Evolutionary conservation across 2,329 filamentous ascomycete species (phyloP), one percentile per base, ranked within the genome.

Genomic region (Aspergillus brasiliensis): DNA sequence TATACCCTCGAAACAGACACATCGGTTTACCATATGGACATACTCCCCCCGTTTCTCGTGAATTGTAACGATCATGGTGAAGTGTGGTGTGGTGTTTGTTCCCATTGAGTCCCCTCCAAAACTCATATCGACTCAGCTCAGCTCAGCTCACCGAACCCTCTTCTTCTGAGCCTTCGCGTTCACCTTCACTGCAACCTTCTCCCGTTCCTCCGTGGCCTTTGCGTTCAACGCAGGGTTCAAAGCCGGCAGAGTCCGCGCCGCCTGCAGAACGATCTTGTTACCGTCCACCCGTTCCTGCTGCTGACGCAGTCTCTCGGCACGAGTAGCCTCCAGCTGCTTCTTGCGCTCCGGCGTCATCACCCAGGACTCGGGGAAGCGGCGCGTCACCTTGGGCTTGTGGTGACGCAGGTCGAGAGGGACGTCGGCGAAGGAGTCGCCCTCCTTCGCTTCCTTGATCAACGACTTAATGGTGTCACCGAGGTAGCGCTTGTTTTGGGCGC

Each of bases 401-500:
- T 98, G 94, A 69, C 95, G 85, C 61, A 91, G 88, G 73, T 99
- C 93, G 51, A 98, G 84, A 2, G 95, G 94, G 28, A 99, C 79
- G 74, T 99, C 95, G 65, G 88, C 88, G 70, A 98, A 97, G 10
- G 85, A 90, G 67, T 99, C 94, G 23, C 84, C 81, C 72, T 97
- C 89, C 80, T 88, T 91, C 60, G 93, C 92, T 72, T 91, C 88
- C 6, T 80, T 81, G 60, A 99, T 79, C 65, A 99, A 80, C 52
- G 83, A 85, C 64, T 89, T 82, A 52, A 98, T 85, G 51, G 92
- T 77, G 69, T 96, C 91, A 56, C 87, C 89, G 21, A 99, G 83
- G 75, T 95, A 95, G n/a, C 91, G 88, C 83, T 98, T 99, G 82
- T 99, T 99, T 81, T 98, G 93, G 17, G 93, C 91, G 73, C 92